Base-by-base conservation (phyloP, 179 eudicot species). In the Heliamphora pulchella region DNA sequence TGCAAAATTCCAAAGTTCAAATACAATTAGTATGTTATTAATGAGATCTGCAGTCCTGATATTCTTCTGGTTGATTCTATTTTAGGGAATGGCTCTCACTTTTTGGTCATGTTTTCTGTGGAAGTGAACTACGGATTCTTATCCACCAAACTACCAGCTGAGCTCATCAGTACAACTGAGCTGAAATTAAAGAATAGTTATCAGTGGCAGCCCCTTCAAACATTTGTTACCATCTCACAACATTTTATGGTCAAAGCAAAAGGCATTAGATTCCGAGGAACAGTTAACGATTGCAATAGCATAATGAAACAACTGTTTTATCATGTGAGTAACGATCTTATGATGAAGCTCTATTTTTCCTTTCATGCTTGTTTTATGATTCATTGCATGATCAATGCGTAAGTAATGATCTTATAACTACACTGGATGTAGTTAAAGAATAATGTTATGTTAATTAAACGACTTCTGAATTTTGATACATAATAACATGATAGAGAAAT, bases 121-220 rank as follows among this genome's bases (percentile, higher is more conserved):
- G 99, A 96, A 87, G 97, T 96, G 58, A 88, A 80, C 72, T 86
- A 89, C 68, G 99, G 98, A 80, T 73, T 77, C 65, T 76, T 96
- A 69, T 91, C 94, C 76, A 89, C 93, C 63, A 87, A 81, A 63
- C 88, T 96, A 71, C 98, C 96, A 18, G 86, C 88, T 53, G 86
- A 87, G 78, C 97, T 96, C 62, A 87, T 91, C 53, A 86, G 89
- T 70, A 87, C 93, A 72, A 92, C 98, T 48, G 99, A 96, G 83
- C 79, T 92, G 79, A 94, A 94, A 86, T 80, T 89, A 48, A 89
- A 81, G 80, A 79, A 81, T 63, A 91, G 93, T 79, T 83, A 88
- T 81, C 98, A 87, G 54, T 96, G 98, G 99, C 99, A 91, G 82
- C 94, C 93, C 10, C 90, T 96, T 61, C 90, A 89, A 84, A 90